Evolutionary conservation across 306 rosid genomes (phyloP).

Genomic region (Begonia masoniana): DNA sequence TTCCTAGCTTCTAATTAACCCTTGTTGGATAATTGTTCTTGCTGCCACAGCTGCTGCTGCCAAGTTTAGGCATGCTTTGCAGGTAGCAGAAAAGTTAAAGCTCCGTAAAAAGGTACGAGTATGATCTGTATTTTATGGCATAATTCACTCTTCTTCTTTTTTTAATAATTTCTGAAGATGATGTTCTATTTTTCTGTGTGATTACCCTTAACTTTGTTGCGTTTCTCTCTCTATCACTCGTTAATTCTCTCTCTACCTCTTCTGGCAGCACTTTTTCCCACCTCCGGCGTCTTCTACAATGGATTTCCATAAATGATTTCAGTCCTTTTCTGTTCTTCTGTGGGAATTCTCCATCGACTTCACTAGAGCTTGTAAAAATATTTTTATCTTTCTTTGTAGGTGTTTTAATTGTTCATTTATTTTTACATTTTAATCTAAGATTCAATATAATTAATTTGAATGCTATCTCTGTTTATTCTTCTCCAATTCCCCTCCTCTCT

Average conservation of each 20-base stretch:
- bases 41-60: neutral
- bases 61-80: conserved; percentile 1
- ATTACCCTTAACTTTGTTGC: neutral
- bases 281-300: too few species aligned
- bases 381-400: too few species aligned
- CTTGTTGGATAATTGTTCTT: neutral
- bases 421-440: too few species aligned
- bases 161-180: neutral
- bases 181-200: neutral
- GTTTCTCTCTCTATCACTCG: too few species aligned
- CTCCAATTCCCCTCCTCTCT: too few species aligned
- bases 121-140: neutral
- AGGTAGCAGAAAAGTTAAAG: conserved; percentile 4
- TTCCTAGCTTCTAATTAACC: neutral
- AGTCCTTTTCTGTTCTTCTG: too few species aligned
- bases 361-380: too few species aligned
- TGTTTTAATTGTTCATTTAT: too few species aligned
- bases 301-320: too few species aligned
- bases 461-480: too few species aligned
- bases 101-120: neutral
- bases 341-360: too few species aligned
- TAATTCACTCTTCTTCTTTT: neutral
- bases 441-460: too few species aligned
- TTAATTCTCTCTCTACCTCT: neutral
- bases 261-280: neutral